Percentiles rank a stretch among this genome's conserved stretches.
phyloP scores from a whole-genome alignment of 1,284 basidiomycete species.

The Neotropicomus parvogracilis region DNA sequence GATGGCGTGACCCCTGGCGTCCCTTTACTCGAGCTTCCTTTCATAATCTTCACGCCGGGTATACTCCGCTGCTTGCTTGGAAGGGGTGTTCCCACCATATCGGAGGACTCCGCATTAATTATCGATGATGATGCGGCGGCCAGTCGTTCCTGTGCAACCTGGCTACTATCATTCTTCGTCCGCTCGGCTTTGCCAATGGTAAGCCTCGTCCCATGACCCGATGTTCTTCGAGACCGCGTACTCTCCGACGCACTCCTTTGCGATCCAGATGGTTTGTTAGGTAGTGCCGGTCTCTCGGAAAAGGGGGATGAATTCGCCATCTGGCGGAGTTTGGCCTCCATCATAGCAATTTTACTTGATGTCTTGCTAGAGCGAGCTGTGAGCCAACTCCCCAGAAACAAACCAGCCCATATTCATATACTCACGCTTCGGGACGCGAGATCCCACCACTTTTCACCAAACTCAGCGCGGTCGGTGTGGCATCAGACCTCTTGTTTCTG shows the following conservation, averaged over 20 bases:
- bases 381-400: slow-evolving; percentile 11
- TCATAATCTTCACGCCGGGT: slow-evolving; percentile 35
- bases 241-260: not conserved
- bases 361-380: slow-evolving; percentile 49
- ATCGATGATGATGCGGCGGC: slow-evolving; percentile 1
- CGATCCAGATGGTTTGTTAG: slow-evolving; percentile 21
- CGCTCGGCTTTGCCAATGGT: not conserved
- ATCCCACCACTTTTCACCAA: slow-evolving; percentile 72
- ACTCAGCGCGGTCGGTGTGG: slow-evolving; percentile 81
- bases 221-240: slow-evolving; percentile 1
- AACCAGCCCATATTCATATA: slow-evolving; percentile 9
- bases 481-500: slow-evolving; percentile 27
- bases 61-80: slow-evolving; percentile 29
- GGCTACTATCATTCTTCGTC: slow-evolving; percentile 4
- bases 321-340: slow-evolving; percentile 90
- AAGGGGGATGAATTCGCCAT: slow-evolving; percentile 49
- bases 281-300: slow-evolving; percentile 22
- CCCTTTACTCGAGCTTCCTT: slow-evolving; percentile 16
- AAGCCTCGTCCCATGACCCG: not conserved
- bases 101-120: slow-evolving; percentile 14
- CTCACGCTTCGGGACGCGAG: slow-evolving; percentile 59
- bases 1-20: slow-evolving; percentile 6
- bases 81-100: slow-evolving; percentile 11
- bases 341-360: slow-evolving; percentile 85
- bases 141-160: not conserved